Percentiles rank a stretch among this genome's conserved stretches.
Evolutionary conservation across 371 early-diverging fungal genomes (phyloP).

Genomic region (Rhizopus delemar): DNA sequence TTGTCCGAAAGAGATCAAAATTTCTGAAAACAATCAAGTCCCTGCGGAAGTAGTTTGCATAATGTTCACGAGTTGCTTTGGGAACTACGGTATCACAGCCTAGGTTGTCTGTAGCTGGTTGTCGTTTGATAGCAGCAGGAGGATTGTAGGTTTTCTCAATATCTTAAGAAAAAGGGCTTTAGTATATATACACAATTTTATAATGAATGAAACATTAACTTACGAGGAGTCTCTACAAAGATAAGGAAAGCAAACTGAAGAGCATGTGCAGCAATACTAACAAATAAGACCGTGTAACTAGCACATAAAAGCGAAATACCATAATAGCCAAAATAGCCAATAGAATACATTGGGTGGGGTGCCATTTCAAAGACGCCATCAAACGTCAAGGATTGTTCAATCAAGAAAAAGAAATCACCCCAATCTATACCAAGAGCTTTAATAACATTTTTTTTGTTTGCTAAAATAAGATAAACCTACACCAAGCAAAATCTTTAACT

Average conservation of each 20-base stretch:
- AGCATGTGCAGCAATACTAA: constrained; percentile 86
- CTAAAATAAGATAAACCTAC: constrained; percentile 51
- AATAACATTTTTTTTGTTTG: constrained; percentile 4
- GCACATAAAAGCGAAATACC: constrained; percentile 85
- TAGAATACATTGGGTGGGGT: constrained; percentile 98
- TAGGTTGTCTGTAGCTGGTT: background rate
- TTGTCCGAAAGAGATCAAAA: constrained; percentile 83
- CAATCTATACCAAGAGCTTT: constrained; percentile 65
- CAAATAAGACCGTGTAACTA: constrained; percentile 87
- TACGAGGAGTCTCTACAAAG: constrained; percentile 93
- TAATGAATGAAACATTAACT: constrained; percentile 15
- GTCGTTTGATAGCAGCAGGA: constrained; percentile 29
- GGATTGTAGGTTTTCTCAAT: constrained; percentile 91
- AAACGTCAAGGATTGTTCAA: constrained; percentile 84
- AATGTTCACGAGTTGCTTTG: background rate
- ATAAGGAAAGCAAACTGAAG: constrained; percentile 87
- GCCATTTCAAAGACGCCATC: constrained; percentile 96
- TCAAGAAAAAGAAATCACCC: constrained; percentile 97
- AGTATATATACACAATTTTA: no score
- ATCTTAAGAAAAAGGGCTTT: constrained; percentile 42
- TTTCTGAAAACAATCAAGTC: constrained; percentile 89
- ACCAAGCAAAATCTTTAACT: constrained; percentile 97
- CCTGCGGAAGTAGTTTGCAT: constrained; percentile 56
- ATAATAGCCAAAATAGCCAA: constrained; percentile 96
- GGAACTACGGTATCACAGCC: background rate